Percentiles rank a stretch among this genome's conserved stretches.
These are phyloP conservation scores for Elaeagnus macrophylla DNA, from an alignment of 306 rosid genomes.

Conservation along the genomic window DNA sequence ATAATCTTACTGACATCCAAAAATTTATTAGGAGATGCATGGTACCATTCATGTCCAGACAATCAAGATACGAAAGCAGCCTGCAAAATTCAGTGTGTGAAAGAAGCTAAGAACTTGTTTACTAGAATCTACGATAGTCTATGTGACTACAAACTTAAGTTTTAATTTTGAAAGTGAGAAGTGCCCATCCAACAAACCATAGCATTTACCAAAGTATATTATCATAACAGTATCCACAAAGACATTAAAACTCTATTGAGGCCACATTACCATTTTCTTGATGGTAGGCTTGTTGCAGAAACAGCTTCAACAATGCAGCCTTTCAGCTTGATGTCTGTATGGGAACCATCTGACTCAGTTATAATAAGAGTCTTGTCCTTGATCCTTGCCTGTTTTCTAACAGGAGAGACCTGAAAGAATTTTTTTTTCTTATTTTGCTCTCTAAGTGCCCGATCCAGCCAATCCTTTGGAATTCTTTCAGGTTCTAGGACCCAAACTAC, in stretches of 20 bases:
- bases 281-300: constrained; percentile 53
- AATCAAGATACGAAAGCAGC: too few relatives aligned
- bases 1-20: too few relatives aligned
- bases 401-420: constrained; percentile 53
- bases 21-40: too few relatives aligned
- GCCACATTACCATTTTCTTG: constrained; percentile 72
- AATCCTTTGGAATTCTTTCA: constrained; percentile 42
- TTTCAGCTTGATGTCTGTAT: constrained; percentile 39
- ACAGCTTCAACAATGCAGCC: constrained; percentile 66
- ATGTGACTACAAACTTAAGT: too few relatives aligned
- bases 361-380: constrained; percentile 40
- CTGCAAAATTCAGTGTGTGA: too few relatives aligned
- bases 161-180: neutral
- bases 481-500: constrained; percentile 74
- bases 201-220: neutral
- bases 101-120: too few relatives aligned
- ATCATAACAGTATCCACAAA: neutral
- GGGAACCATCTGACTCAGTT: constrained; percentile 47
- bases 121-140: too few relatives aligned
- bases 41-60: too few relatives aligned
- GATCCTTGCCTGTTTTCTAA: constrained; percentile 54
- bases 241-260: neutral
- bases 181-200: neutral
- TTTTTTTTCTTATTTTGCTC: constrained; percentile 60
- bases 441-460: constrained; percentile 31